phyloP scores from a whole-genome alignment of 495 filamentous ascomycete species.

The Evansstolkia leycettana region DNA sequence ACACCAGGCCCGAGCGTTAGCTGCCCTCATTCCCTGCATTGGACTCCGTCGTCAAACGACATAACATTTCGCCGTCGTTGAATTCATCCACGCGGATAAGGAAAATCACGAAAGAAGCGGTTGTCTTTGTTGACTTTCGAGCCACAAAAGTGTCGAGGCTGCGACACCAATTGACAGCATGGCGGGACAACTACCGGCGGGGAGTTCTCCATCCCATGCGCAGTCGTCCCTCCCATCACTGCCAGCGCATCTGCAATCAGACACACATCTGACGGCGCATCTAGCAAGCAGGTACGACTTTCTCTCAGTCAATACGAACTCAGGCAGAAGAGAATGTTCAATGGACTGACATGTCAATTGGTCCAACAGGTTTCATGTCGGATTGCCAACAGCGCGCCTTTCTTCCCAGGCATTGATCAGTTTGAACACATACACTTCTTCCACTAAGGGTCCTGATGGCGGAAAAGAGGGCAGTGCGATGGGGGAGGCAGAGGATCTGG shows the following conservation, averaged over 20 bases:
- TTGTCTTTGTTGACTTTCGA: too few relatives aligned
- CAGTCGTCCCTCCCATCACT: conserved; percentile 81
- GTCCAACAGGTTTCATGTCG: conserved; percentile 59
- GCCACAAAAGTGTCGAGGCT: conserved; percentile 8
- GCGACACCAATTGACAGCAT: conserved; percentile 12
- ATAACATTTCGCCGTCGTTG: too few relatives aligned
- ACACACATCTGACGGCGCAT: conserved; percentile 91
- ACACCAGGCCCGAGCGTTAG: too few relatives aligned
- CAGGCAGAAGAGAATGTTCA: too few relatives aligned
- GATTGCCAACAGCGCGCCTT: conserved; percentile 71
- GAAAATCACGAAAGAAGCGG: too few relatives aligned
- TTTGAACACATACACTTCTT: conserved; percentile 85
- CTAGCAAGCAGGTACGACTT: conserved; percentile 64
- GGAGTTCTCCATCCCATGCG: conserved; percentile 50
- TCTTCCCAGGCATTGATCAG: conserved; percentile 84
- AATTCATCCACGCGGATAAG: too few relatives aligned
- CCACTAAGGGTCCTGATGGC: conserved; percentile 80
- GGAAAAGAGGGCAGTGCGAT: conserved; percentile 73
- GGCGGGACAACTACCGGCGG: conserved; percentile 19
- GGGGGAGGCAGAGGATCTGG: conserved; percentile 81
- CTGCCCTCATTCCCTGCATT: too few relatives aligned
- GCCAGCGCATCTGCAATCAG: conserved; percentile 85
- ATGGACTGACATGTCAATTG: conserved; percentile 7
- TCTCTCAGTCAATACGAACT: neutral
- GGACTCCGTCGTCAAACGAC: too few relatives aligned